These are phyloP conservation scores for Carpinus fangiana DNA, from an alignment of 306 rosid species.

Conservation along the genomic window DNA sequence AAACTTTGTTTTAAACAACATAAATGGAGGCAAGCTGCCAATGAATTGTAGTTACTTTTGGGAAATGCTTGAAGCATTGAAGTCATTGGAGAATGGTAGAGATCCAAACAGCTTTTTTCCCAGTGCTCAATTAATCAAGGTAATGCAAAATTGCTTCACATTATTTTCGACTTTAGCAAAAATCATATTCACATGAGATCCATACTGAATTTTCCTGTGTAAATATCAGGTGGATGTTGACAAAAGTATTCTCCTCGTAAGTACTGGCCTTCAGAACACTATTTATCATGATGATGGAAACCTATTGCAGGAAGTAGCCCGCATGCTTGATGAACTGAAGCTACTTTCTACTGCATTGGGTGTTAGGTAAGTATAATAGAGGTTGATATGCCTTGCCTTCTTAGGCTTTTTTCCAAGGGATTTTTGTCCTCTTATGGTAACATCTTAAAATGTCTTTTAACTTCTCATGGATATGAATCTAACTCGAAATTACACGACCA, in stretches of 20 bases:
- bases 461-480: not conserved
- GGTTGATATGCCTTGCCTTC: not conserved
- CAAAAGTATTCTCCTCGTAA: constrained; percentile 4
- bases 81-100: not conserved
- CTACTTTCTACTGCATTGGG: constrained; percentile 31
- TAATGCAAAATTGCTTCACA: not conserved
- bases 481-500: too few relatives aligned
- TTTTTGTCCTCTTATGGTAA: not conserved
- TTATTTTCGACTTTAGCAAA: not conserved
- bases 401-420: not conserved
- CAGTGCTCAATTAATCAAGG: constrained; percentile 28
- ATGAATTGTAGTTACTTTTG: constrained; percentile 12
- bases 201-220: not conserved
- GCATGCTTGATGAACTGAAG: constrained; percentile 31
- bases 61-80: constrained; percentile 25
- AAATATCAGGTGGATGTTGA: constrained; percentile 21
- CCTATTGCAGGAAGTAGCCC: not conserved
- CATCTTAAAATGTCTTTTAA: not conserved
- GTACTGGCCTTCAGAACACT: not conserved
- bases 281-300: not conserved
- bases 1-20: not conserved
- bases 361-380: constrained; percentile 24
- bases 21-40: not conserved
- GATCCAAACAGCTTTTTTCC: not conserved
- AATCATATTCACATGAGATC: not conserved